Base-by-base conservation (phyloP, 1,284 basidiomycete genomes). In the Leccinum proliferum region DNA sequence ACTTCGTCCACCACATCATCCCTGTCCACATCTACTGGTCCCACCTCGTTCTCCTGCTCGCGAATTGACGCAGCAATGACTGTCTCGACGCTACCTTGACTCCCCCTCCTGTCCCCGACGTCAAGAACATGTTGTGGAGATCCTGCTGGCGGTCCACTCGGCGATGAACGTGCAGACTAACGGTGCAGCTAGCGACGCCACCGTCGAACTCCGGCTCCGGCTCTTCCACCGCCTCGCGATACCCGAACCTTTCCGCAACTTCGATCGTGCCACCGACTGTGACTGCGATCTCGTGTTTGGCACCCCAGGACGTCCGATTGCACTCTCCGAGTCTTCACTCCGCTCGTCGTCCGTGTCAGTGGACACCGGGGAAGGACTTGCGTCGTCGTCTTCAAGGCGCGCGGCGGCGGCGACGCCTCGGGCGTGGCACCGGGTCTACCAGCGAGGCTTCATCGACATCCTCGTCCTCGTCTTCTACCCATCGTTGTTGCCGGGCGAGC, bases 1-100 rank as follows among this genome's bases (percentile, higher is more conserved):
- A 74, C 69, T 6, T 9, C 4, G 8, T 64, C 63, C 18, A 10
- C 60, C 1, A 4, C 21, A 1, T 25, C 2, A 10, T 69, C 63
- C 52, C 64, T 64, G 21, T 34, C 50, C 14, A 9, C n/a, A 25
- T 68, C 62, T 21, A 59, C 65, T 25, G 61, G 34, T 29, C 12
- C 63, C 32, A 55, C 62, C 4, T 63, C 65, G 11, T 62, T 67
- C n/a, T 74, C 74, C 35, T 68, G 69, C 5, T 80, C 78, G 11
- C 70, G 75, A 39, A 77, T 64, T 7, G 72, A 75, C 10, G 60
- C 64, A 3, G 82, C 86, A 18, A 81, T 84, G 4, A 91, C 85
- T 0, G 90, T 92, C 11, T 83, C 81, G 41, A 89, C 80, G 66
- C 89, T 92, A 67, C 84, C 88, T 29, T 76, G 76, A 4, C 88